Evolutionary conservation across 306 rosid genomes (phyloP).

Genomic region (Sesbania bispinosa): DNA sequence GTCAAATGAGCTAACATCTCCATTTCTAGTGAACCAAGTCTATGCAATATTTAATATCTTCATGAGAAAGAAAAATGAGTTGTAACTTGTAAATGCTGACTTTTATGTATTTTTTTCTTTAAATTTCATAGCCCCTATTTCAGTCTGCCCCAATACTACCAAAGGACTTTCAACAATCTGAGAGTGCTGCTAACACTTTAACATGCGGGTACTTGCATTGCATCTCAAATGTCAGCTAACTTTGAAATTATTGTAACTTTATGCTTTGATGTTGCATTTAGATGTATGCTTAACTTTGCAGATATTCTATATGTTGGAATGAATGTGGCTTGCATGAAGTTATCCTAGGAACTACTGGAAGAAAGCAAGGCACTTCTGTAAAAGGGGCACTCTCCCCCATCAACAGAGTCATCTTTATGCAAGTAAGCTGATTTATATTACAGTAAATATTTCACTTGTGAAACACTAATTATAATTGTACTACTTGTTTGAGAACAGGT

Average conservation of each 20-base stretch:
- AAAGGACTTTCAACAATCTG: constrained; percentile 75
- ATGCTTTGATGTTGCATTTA: neutral
- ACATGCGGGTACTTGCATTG: constrained; percentile 94
- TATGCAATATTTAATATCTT: constrained; percentile 23
- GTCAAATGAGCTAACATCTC: constrained; percentile 45
- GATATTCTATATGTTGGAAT: constrained; percentile 90
- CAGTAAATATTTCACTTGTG: neutral
- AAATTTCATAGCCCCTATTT: constrained; percentile 53
- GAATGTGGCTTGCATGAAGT: constrained; percentile 90
- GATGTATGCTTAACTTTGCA: constrained; percentile 32
- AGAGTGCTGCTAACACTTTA: constrained; percentile 61
- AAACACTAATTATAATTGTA: neutral
- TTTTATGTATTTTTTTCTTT: neutral
- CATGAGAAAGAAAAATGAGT: neutral
- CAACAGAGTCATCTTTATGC: constrained; percentile 83
- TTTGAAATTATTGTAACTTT: neutral
- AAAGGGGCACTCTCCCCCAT: constrained; percentile 79
- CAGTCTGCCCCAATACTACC: constrained; percentile 64
- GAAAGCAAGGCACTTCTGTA: constrained; percentile 89
- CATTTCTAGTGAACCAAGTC: constrained; percentile 70
- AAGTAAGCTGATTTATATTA: constrained; percentile 47
- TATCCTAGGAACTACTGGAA: constrained; percentile 89
- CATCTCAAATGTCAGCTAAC: neutral
- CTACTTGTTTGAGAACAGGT: no score
- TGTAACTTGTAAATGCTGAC: constrained; percentile 13